A percentile compares a stretch with the other conserved stretches of the same genome.
These are phyloP conservation scores for Scutellaria baicalensis DNA, from an alignment of 257 asterid genomes.

Conservation along the genomic window DNA sequence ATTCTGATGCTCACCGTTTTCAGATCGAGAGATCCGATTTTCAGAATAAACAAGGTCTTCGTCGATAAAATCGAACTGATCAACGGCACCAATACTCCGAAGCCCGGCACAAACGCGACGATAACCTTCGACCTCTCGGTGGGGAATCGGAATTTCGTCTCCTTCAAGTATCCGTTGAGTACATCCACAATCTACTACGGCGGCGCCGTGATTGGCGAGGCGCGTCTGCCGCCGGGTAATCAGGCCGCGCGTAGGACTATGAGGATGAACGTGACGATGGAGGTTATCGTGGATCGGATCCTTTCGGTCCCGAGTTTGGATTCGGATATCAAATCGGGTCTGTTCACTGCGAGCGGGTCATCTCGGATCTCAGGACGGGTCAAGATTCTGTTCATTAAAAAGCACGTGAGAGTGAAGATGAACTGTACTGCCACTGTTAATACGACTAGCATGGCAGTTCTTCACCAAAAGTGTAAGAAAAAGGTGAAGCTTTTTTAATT, in stretches of 20 bases:
- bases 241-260: slow-evolving; percentile 45
- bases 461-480: slow-evolving; percentile 38
- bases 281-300: slow-evolving; percentile 30
- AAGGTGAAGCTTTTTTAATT: slow-evolving; percentile 34
- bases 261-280: slow-evolving; percentile 52
- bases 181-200: slow-evolving; percentile 37
- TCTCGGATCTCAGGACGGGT: slow-evolving; percentile 45
- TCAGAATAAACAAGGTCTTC: slow-evolving; percentile 29
- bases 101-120: slow-evolving; percentile 46
- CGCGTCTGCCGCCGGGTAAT: slow-evolving; percentile 46
- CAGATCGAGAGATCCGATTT: slow-evolving; percentile 35
- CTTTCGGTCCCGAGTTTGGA: slow-evolving; percentile 7
- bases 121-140: slow-evolving; percentile 51
- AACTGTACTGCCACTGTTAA: slow-evolving; percentile 42
- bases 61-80: slow-evolving; percentile 20
- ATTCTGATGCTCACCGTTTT: slow-evolving; percentile 52
- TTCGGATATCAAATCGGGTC: slow-evolving; percentile 30
- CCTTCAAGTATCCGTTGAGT: slow-evolving; percentile 38
- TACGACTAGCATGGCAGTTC: slow-evolving; percentile 29
- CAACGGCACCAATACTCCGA: slow-evolving; percentile 25
- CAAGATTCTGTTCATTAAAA: slow-evolving; percentile 31
- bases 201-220: slow-evolving; percentile 47
- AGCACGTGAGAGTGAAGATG: slow-evolving; percentile 53
- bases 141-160: slow-evolving; percentile 50
- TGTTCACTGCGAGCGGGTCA: slow-evolving; percentile 28